Evolutionary conservation across 805 yeast species (phyloP).

Genomic region (Diddensiella santjacobensis): DNA sequence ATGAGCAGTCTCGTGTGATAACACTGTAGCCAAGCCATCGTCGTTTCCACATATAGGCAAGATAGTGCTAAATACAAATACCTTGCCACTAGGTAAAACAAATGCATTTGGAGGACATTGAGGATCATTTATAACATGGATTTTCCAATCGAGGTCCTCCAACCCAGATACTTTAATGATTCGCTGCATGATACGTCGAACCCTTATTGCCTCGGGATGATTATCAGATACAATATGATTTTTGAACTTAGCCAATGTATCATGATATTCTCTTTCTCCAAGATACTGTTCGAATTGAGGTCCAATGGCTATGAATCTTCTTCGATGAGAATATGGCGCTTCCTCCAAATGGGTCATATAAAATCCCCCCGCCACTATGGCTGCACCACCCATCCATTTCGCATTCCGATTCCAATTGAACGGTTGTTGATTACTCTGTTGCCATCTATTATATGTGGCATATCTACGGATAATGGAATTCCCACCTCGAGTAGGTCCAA

Average conservation of each 20-base stretch:
- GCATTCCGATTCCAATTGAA: constrained; percentile 14
- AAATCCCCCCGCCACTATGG: constrained; percentile 30
- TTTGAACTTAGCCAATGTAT: constrained; percentile 53
- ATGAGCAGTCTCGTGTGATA: constrained; percentile 92
- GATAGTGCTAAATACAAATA: constrained; percentile 79
- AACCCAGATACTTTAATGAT: constrained; percentile 43
- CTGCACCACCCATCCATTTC: constrained; percentile 31
- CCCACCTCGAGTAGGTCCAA: no score
- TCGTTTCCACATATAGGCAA: constrained; percentile 74
- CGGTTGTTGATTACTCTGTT: constrained; percentile 17
- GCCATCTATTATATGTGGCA: constrained; percentile 41
- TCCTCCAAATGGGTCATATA: constrained; percentile 58
- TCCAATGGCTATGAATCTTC: constrained; percentile 68
- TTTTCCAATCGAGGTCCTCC: constrained; percentile 56
- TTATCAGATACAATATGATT: constrained; percentile 53
- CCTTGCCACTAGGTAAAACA: constrained; percentile 94
- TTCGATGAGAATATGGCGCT: constrained; percentile 78
- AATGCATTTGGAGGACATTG: constrained; percentile 90
- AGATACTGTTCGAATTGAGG: constrained; percentile 56
- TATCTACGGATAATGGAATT: constrained; percentile 25
- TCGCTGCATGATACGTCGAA: constrained; percentile 58
- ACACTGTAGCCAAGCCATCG: constrained; percentile 92
- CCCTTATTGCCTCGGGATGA: constrained; percentile 57
- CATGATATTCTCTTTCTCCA: constrained; percentile 62
- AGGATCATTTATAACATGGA: constrained; percentile 72